Base-by-base conservation (phyloP, 202 grass and related monocot species). In the Setaria viridis region DNA sequence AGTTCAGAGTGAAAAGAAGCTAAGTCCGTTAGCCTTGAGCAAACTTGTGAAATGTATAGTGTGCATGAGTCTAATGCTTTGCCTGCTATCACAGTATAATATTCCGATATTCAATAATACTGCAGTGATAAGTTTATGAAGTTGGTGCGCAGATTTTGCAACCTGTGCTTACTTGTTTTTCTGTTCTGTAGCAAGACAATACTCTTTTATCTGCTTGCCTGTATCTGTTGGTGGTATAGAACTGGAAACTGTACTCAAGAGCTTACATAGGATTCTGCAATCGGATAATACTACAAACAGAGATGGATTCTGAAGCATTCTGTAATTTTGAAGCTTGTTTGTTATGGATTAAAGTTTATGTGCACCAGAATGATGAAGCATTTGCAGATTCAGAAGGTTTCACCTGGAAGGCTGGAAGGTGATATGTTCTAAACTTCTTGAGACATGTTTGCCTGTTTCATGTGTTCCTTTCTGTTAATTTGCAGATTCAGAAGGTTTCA, bases 331-430 rank as follows among this genome's bases (percentile, higher is more conserved):
- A 98, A 98, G 74, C 32, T 98, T 69, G 81, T 90, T 43, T 93
- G 76, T 15, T 50, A 11, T 50, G 4, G 4, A 15, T 15, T 15
- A 15, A 12, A 50, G 12, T 50, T 50, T 15, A 54, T 77, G 75
- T 77, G 80, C 86, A 89, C 33, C 80, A 65, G 71, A 88, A 80
- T 70, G 74, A 85, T 59, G 91, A 91, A 69, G 87, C 78, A 79
- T 75, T 85, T 62, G 93, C 83, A 34, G 95, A 93, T 59, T 79
- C 89, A 82, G 91, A 92, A 88, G 89, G 87, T 72, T 84, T 93
- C 88, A 89, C 59, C 49, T 98, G 95, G 95, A 89, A 95, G 95
- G 91, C 49, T 98, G 95, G 95, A 89, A 95, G 95, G 91, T 95
- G 83, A 21, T 29, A 82, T 76, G 57, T 62, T 82, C 25, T 19